Evolutionary conservation across 1,284 basidiomycete species (phyloP).

Genomic region (Moniliophthora roreri): DNA sequence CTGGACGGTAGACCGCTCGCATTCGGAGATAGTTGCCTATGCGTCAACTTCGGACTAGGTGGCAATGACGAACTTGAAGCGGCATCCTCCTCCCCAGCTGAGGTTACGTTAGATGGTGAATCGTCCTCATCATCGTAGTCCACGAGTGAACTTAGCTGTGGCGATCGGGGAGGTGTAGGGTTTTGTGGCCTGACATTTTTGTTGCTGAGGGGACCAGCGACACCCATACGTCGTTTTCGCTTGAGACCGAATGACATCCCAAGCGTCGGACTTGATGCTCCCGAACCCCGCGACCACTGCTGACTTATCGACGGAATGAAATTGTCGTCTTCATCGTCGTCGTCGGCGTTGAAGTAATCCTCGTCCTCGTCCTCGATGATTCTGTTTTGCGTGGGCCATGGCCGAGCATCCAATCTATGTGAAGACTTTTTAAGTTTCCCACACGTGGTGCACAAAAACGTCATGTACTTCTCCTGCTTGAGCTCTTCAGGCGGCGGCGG

Average conservation of each 20-base stretch:
- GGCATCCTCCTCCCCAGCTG: constrained; percentile 5
- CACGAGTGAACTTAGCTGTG: constrained; percentile 59
- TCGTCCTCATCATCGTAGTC: constrained; percentile 75
- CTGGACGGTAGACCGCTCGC: constrained; percentile 33
- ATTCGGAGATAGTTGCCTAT: constrained; percentile 38
- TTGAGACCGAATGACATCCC: constrained; percentile 42
- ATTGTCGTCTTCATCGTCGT: constrained; percentile 62
- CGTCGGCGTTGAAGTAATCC: constrained; percentile 87
- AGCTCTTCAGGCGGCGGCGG: constrained; percentile 52
- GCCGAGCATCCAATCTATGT: constrained; percentile 38
- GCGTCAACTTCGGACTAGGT: constrained; percentile 38
- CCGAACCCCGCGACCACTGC: constrained; percentile 32
- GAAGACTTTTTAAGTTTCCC: constrained; percentile 14
- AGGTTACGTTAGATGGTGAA: constrained; percentile 25
- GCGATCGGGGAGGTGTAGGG: constrained; percentile 37
- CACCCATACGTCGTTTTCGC: constrained; percentile 53
- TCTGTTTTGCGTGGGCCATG: constrained; percentile 50
- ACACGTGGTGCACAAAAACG: constrained; percentile 1
- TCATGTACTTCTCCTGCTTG: constrained; percentile 50
- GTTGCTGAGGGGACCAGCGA: constrained; percentile 26
- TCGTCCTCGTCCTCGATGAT: constrained; percentile 75
- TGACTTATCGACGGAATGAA: constrained; percentile 37
- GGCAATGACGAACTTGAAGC: constrained; percentile 25
- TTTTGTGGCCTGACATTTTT: constrained; percentile 42
- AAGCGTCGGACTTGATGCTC: constrained; percentile 29